A percentile compares a stretch with the other conserved stretches of the same genome.
Conservation (phyloP, 306 rosid species). For the Pyrus communis region DNA sequence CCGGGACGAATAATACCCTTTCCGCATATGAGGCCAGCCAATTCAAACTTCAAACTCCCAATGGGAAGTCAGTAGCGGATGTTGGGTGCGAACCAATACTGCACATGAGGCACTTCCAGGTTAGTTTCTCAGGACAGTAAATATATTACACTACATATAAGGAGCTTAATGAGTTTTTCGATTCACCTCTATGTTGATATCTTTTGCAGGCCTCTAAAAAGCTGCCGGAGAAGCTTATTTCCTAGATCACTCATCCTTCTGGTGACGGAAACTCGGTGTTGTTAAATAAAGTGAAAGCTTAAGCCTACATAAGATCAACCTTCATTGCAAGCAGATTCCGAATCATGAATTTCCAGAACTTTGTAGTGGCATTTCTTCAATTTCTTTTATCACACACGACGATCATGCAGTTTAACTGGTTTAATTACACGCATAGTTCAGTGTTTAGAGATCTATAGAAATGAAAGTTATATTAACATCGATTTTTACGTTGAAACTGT, state of each 20-base stretch:
- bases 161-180: not conserved
- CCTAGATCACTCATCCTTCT: slow-evolving; percentile 43
- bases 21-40: slow-evolving; percentile 59
- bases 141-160: not conserved
- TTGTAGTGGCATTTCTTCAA: not conserved
- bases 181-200: slow-evolving; percentile 7
- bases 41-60: slow-evolving; percentile 70
- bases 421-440: not conserved
- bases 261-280: slow-evolving; percentile 13
- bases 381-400: not conserved
- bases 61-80: slow-evolving; percentile 81
- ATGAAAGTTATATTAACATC: not conserved
- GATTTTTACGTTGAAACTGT: not conserved
- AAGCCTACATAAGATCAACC: not conserved
- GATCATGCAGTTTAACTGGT: not conserved
- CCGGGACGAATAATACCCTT: slow-evolving; percentile 25
- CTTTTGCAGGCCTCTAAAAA: slow-evolving; percentile 62
- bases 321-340: not conserved
- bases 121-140: slow-evolving; percentile 11
- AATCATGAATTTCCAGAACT: slow-evolving; percentile 1
- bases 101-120: slow-evolving; percentile 99
- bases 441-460: not conserved
- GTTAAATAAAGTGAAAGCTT: slow-evolving; percentile 5
- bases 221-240: slow-evolving; percentile 76
- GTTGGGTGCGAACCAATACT: slow-evolving; percentile 94